Percentiles rank a stretch among this genome's conserved stretches.
Evolutionary conservation across 495 filamentous ascomycete species (phyloP).

Genomic region (Rostrohypoxylon terebratum): DNA sequence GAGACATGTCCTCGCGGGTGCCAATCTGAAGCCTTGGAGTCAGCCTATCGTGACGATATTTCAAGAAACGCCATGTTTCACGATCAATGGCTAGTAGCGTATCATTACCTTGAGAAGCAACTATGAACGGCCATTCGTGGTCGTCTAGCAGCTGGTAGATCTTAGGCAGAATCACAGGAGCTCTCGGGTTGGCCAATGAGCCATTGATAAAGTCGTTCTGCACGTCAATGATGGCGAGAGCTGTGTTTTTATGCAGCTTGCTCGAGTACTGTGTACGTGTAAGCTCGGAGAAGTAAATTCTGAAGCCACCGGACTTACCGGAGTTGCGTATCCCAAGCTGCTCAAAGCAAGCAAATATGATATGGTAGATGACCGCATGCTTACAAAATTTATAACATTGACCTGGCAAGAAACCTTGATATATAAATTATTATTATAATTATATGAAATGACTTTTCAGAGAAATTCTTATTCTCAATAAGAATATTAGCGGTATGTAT

Average conservation of each 20-base stretch:
- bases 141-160: slow-evolving; percentile 49
- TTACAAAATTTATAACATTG: neutral
- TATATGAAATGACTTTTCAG: neutral
- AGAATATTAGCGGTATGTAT: neutral
- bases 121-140: slow-evolving; percentile 51
- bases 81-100: neutral
- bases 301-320: slow-evolving; percentile 20
- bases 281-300: neutral
- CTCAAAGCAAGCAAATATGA: slow-evolving; percentile 5
- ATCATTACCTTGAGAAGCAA: slow-evolving; percentile 47
- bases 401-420: neutral
- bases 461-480: neutral
- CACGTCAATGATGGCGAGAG: slow-evolving; percentile 49
- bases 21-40: slow-evolving; percentile 32
- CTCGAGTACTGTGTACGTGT: slow-evolving; percentile 31
- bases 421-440: neutral
- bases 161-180: slow-evolving; percentile 46
- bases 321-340: slow-evolving; percentile 17
- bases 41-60: neutral
- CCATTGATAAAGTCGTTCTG: slow-evolving; percentile 53
- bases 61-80: neutral
- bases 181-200: slow-evolving; percentile 45
- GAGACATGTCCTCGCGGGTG: slow-evolving; percentile 47
- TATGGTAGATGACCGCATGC: slow-evolving; percentile 26
- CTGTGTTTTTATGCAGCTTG: slow-evolving; percentile 46